Base-by-base conservation (phyloP, 2,329 filamentous ascomycete genomes). In the Aspergillus nomiae region DNA sequence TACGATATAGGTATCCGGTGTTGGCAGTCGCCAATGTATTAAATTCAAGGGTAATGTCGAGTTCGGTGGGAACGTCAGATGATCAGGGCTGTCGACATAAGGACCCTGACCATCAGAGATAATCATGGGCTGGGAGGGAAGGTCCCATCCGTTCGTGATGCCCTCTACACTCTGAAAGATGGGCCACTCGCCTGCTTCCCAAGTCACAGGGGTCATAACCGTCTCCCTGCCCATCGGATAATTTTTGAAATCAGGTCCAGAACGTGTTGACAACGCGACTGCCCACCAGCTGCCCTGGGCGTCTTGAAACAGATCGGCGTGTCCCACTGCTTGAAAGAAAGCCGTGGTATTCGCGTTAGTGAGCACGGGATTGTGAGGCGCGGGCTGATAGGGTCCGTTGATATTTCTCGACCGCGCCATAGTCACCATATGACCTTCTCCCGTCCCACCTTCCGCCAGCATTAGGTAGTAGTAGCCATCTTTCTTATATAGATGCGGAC, bases 291-390 rank as follows among this genome's bases (percentile, higher is more conserved):
- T 80, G 0, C 82, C 83, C 0, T 66, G 41, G 0, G 65, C 65
- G 62, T 87, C 85, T 55, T 85, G 81, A 63, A 88, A 87, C 2
- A 87, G 64, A 64, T 88, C 85, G 0, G 83, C 82, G 59, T 88
- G 86, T 0, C 86, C 86, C 0, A 86, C 81, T 1, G 84, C 84
- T 65, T 87, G 85, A 61, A 75, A 76, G 63, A 81, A 82, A 38
- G 74, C 63, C 0, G 74, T 72, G 0, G 78, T 76, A n/a, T 76
- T 74, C 45, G 70, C 72, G 19, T 77, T 78, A 0, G 80, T 77
- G 11, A 82, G 68, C n/a, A 83, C 73, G 4, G 79, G 76, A 51
- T 83, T 83, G 19, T 71, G 64, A 0, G 76, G 73, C 58, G 77
- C 76, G 2, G 75, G 48, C 62, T 80, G 77, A 62, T 79, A 83